These are phyloP conservation scores for Hordeum marinum DNA, from an alignment of 176 grass and related monocot genomes.

Conservation along the genomic window DNA sequence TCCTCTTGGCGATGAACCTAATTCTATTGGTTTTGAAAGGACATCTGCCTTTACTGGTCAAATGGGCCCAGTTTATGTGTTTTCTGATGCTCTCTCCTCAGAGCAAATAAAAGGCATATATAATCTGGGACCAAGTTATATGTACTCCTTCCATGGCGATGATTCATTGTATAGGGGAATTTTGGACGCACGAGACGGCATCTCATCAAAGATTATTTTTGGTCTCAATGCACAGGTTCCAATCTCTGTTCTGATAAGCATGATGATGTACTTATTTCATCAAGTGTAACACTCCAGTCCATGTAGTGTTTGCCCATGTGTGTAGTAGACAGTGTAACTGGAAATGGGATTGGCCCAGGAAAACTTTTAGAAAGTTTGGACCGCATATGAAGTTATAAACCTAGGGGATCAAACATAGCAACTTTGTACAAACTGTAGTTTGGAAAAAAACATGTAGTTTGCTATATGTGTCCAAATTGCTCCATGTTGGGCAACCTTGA, in stretches of 20 bases:
- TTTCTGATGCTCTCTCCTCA: constrained; percentile 78
- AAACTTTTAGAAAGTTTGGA: constrained; percentile 6
- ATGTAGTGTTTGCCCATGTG: not conserved
- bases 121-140: constrained; percentile 95
- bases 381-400: not conserved
- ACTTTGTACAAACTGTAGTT: not conserved
- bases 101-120: constrained; percentile 97
- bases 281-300: constrained; percentile 1
- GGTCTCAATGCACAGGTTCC: constrained; percentile 91
- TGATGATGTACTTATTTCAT: constrained; percentile 21
- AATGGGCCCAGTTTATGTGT: constrained; percentile 93
- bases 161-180: constrained; percentile 66
- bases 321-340: not conserved
- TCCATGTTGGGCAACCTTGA: not conserved
- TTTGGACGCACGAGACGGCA: constrained; percentile 69
- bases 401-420: not conserved
- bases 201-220: constrained; percentile 96
- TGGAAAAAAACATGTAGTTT: not conserved
- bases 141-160: constrained; percentile 95
- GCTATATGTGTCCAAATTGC: not conserved
- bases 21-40: constrained; percentile 66
- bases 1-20: constrained; percentile 68
- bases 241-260: constrained; percentile 12
- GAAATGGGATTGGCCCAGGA: not conserved
- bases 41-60: constrained; percentile 85